Evolutionary conservation across 768 basidiomycete genomes (phyloP).

Genomic region (Boletales sp.): DNA sequence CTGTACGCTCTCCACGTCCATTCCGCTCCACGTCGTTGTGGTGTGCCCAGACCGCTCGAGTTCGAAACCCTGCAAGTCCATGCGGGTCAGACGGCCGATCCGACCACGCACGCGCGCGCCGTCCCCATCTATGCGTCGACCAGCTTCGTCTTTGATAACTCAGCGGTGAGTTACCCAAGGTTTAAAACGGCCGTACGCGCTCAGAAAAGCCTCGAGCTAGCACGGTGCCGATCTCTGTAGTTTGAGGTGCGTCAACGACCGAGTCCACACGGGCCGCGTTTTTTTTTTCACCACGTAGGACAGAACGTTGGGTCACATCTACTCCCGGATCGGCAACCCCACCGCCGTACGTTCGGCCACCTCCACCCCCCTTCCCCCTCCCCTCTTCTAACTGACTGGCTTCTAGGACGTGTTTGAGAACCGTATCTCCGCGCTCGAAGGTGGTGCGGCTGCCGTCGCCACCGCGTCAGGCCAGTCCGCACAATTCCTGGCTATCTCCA

Average conservation of each 20-base stretch:
- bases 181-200: too few relatives aligned
- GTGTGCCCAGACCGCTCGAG: conserved; percentile 36
- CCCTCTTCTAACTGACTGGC: too few relatives aligned
- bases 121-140: conserved; percentile 76
- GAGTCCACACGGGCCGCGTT: too few relatives aligned
- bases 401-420: conserved; percentile 74
- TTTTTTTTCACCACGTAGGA: neutral
- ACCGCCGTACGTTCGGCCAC: conserved; percentile 18
- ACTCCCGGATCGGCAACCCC: conserved; percentile 21
- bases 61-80: conserved; percentile 82
- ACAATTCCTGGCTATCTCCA: conserved; percentile 67
- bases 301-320: conserved; percentile 8
- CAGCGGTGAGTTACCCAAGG: conserved; percentile 29
- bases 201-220: neutral
- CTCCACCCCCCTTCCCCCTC: too few relatives aligned
- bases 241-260: conserved; percentile 6
- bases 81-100: conserved; percentile 63
- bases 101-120: conserved; percentile 67
- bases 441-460: conserved; percentile 73
- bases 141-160: conserved; percentile 70
- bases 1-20: too few relatives aligned
- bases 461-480: conserved; percentile 73
- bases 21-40: neutral
- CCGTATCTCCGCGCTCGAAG: conserved; percentile 77
- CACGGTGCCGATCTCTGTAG: conserved; percentile 13